Evolutionary conservation across 306 rosid species (phyloP).

Genomic region (Myrica gale): DNA sequence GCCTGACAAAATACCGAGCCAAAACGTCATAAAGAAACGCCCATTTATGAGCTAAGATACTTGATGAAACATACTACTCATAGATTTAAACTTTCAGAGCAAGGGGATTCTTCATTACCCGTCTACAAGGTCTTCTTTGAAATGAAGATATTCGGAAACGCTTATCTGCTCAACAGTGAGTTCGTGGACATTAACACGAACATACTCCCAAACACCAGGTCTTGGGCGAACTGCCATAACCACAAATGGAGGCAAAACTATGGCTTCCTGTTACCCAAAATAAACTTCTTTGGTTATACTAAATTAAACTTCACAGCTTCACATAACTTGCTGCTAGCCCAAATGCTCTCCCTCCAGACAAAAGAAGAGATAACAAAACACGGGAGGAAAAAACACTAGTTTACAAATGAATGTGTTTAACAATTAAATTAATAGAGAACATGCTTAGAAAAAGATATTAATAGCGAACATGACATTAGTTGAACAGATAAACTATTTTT

Average conservation of each 20-base stretch:
- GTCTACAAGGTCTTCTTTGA: conserved; percentile 84
- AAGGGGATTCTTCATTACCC: conserved; percentile 47
- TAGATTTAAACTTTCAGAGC: conserved; percentile 9
- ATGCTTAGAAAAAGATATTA: too few species aligned
- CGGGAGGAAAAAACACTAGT: too few species aligned
- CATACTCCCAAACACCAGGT: conserved; percentile 89
- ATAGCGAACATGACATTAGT: too few species aligned
- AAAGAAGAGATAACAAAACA: neutral
- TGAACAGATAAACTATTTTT: too few species aligned
- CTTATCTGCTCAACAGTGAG: conserved; percentile 81
- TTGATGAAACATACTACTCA: neutral
- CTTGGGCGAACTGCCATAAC: conserved; percentile 89
- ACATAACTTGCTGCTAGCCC: neutral
- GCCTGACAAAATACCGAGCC: conserved; percentile 33
- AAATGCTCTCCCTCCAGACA: neutral
- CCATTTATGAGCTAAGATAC: conserved; percentile 14
- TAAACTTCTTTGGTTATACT: conserved; percentile 4
- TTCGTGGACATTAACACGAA: conserved; percentile 76
- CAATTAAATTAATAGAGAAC: too few species aligned
- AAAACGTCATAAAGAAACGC: conserved; percentile 3
- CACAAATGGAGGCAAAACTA: conserved; percentile 85
- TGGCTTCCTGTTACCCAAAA: conserved; percentile 61
- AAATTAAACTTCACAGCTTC: neutral
- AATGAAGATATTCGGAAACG: conserved; percentile 78
- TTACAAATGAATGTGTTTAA: too few species aligned